These are phyloP conservation scores for Aspergillus piperis DNA, from an alignment of 2,329 filamentous ascomycete genomes.

Conservation along the genomic window DNA sequence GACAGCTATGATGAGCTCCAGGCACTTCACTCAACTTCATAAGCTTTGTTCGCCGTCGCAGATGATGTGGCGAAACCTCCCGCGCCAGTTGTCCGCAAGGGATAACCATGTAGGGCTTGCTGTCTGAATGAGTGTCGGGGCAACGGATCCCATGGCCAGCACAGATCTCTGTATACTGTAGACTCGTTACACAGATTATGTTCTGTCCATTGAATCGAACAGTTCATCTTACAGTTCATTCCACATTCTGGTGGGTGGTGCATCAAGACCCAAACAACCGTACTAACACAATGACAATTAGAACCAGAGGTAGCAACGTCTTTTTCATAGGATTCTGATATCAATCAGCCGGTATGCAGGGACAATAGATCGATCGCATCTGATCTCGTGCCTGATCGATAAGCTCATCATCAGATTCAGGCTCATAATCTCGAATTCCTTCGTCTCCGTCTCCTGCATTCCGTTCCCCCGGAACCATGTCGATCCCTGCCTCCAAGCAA, in stretches of 20 bases:
- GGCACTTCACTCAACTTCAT: no score
- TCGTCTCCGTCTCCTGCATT: not conserved
- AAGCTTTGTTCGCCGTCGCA: not conserved
- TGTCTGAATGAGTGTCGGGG: not conserved
- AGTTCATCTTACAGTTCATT: not conserved
- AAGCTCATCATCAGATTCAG: not conserved
- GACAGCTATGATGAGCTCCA: no score
- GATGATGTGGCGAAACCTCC: not conserved
- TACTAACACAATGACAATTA: not conserved
- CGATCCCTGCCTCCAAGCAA: slow-evolving; percentile 1
- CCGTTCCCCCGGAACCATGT: not conserved
- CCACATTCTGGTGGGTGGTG: not conserved
- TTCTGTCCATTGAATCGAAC: not conserved
- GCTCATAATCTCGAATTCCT: not conserved
- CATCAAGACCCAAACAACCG: no score
- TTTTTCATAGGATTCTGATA: not conserved
- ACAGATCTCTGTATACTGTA: not conserved
- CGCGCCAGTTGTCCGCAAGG: not conserved
- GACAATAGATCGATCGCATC: not conserved
- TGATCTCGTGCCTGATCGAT: not conserved
- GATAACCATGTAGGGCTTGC: not conserved
- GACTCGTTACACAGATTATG: not conserved
- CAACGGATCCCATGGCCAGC: not conserved
- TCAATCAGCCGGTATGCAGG: no score
- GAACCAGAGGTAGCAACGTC: not conserved